A percentile compares a stretch with the other conserved stretches of the same genome.
These are phyloP conservation scores for Colletotrichum navitas DNA, from an alignment of 2,329 filamentous ascomycete species.

Conservation along the genomic window DNA sequence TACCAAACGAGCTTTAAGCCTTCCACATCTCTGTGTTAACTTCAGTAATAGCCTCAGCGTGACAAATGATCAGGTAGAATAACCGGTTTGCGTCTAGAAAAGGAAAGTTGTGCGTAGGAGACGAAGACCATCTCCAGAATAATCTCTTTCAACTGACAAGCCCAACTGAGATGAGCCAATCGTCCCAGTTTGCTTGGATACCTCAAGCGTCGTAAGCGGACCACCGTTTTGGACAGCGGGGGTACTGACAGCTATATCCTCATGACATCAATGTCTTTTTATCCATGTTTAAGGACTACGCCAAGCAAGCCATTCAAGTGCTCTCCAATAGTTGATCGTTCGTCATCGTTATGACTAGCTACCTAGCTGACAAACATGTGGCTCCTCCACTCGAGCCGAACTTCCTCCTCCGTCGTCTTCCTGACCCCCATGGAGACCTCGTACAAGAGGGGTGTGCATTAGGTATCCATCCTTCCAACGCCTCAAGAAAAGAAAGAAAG, in stretches of 20 bases:
- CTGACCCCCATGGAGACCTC: slow-evolving; percentile 34
- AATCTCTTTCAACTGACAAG: neutral
- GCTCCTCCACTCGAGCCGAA: slow-evolving; percentile 9
- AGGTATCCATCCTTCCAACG: slow-evolving; percentile 36
- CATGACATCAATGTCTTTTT: neutral
- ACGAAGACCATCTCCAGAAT: too few species aligned
- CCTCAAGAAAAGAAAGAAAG: slow-evolving; percentile 31
- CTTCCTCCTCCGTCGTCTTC: slow-evolving; percentile 31
- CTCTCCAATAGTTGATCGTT: slow-evolving; percentile 1
- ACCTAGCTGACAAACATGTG: slow-evolving; percentile 18
- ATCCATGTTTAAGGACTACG: neutral
- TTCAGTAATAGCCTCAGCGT: neutral
- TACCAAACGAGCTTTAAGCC: too few species aligned
- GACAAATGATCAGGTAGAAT: neutral
- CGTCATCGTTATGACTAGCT: slow-evolving; percentile 24
- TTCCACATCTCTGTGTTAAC: too few species aligned
- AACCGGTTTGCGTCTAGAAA: neutral
- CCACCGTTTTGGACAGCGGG: neutral
- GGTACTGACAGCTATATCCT: neutral
- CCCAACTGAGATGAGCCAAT: neutral
- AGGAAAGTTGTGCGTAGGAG: too few species aligned
- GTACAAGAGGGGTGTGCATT: slow-evolving; percentile 24
- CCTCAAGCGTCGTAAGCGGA: neutral
- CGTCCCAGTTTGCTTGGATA: neutral
- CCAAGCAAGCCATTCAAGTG: neutral